Evolutionary conservation across 139 green algal species (phyloP).

Genomic region (Auxenochlorella pyrenoidosa): DNA sequence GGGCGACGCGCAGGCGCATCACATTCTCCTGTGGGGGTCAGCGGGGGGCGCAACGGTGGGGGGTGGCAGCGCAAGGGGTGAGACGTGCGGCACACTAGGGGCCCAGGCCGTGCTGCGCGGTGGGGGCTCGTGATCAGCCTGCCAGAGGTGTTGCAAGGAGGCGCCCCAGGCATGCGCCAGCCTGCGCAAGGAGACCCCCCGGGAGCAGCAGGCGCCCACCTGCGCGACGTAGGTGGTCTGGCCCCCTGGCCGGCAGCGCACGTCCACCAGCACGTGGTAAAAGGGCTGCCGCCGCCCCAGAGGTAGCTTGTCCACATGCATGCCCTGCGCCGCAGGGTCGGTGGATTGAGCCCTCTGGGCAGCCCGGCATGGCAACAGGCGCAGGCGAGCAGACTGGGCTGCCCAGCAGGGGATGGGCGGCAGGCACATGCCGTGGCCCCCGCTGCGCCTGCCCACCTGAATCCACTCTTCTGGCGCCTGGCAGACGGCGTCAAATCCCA

Average conservation of each 20-base stretch:
- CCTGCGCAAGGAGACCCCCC: too few relatives aligned
- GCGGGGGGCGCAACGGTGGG: not conserved
- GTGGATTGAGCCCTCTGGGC: not conserved
- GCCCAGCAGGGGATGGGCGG: too few relatives aligned
- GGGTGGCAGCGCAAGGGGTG: not conserved
- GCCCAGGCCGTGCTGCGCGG: too few relatives aligned
- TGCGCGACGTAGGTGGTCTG: conserved; percentile 29
- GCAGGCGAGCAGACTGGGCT: not conserved
- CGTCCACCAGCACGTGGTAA: conserved; percentile 39
- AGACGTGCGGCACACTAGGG: too few relatives aligned
- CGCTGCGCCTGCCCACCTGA: not conserved
- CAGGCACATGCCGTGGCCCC: not conserved
- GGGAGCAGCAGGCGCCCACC: not conserved
- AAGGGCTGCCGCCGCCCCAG: conserved; percentile 26
- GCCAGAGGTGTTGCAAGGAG: too few relatives aligned
- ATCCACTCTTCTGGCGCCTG: conserved; percentile 23
- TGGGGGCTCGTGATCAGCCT: too few relatives aligned
- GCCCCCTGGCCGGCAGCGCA: conserved; percentile 17
- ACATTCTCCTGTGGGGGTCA: conserved; percentile 18
- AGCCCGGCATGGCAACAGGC: not conserved
- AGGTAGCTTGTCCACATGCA: conserved; percentile 26
- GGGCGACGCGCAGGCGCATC: not conserved
- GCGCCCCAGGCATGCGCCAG: too few relatives aligned
- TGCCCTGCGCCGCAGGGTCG: not conserved
- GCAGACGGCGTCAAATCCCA: conserved; percentile 17